phyloP scores from a whole-genome alignment of 805 yeast genomes.

The Cyberlindnera veronae region DNA sequence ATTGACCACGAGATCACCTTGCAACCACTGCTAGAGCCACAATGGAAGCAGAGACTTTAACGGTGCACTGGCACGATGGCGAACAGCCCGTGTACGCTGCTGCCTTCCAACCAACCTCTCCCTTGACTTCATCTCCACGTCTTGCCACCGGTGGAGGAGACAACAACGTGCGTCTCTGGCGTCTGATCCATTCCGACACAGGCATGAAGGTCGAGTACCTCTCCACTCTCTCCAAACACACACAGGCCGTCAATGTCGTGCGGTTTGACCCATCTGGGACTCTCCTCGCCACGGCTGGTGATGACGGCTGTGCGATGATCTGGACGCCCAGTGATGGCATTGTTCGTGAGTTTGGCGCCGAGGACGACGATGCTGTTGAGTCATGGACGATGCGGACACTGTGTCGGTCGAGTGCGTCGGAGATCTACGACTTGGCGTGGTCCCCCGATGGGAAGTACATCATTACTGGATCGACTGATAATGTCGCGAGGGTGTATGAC shows the following conservation, averaged over 20 bases:
- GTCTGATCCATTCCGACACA: slow-evolving; percentile 27
- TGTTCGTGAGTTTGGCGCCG: slow-evolving; percentile 55
- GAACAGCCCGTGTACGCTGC: slow-evolving; percentile 71
- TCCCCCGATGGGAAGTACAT: slow-evolving; percentile 77
- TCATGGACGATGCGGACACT: slow-evolving; percentile 67
- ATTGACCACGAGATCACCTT: no score
- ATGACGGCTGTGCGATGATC: slow-evolving; percentile 83
- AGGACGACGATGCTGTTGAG: slow-evolving; percentile 55
- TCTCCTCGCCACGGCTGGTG: slow-evolving; percentile 85
- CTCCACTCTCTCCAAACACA: slow-evolving; percentile 80
- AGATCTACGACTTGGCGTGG: slow-evolving; percentile 91
- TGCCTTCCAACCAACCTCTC: slow-evolving; percentile 50
- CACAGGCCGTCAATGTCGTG: slow-evolving; percentile 92
- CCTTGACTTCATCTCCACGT: slow-evolving; percentile 34
- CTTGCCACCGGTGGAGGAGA: slow-evolving; percentile 95
- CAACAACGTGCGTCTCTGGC: slow-evolving; percentile 61
- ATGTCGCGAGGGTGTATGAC: slow-evolving; percentile 66
- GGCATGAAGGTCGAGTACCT: slow-evolving; percentile 59
- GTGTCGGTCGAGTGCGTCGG: slow-evolving; percentile 60
- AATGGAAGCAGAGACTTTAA: slow-evolving; percentile 43
- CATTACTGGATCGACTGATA: slow-evolving; percentile 92
- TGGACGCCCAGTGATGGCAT: slow-evolving; percentile 65
- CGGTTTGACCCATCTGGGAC: slow-evolving; percentile 73
- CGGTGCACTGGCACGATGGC: slow-evolving; percentile 73
- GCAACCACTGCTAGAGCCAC: no score